Base-by-base conservation (phyloP, 1,284 basidiomycete genomes). In the Earliella scabrosa region DNA sequence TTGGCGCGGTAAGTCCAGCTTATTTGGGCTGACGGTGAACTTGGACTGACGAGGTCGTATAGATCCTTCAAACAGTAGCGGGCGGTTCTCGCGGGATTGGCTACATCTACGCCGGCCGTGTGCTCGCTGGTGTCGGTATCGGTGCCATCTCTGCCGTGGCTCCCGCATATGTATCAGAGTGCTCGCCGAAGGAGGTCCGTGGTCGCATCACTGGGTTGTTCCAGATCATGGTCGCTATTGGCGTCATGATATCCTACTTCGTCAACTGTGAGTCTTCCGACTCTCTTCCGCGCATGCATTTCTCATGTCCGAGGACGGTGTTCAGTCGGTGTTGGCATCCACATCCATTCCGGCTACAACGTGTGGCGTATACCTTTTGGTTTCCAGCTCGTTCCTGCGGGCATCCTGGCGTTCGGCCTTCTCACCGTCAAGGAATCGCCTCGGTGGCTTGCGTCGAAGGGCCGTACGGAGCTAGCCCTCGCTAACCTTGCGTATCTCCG, bases 231-330 rank as follows among this genome's bases (percentile, higher is more conserved):
- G 89, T 92, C 31, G 85, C 87, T 14, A 69, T 81, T 41, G 88
- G 88, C 34, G 88, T 89, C 52, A 90, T 90, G 87, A 75, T 90
- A 41, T 88, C 87, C 0, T 92, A 91, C 69, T 91, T 90, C 68
- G 78, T 90, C 58, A 90, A 90, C 64, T 81, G 87, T 90, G 58
- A 54, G 85, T 71, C 20, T 31, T 16, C n/a, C n/a, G n/a, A 20
- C 3, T 16, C 6, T 21, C 4, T 40, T 18, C 5, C 29, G 20
- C 9, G 16, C 13, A 20, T 36, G 8, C 3, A 16, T 14, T 39
- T 9, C 23, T 38, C 50, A 35, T 36, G 9, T 44, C 38, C 10
- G 11, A 29, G 16, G 27, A 14, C 16, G 14, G 9, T 14, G 20
- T 44, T 2, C 61, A 89, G 88, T 81, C 51, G 88, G 87, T 14